Conservation (phyloP, 441 rosid genomes). For the Syzygium malaccense region DNA sequence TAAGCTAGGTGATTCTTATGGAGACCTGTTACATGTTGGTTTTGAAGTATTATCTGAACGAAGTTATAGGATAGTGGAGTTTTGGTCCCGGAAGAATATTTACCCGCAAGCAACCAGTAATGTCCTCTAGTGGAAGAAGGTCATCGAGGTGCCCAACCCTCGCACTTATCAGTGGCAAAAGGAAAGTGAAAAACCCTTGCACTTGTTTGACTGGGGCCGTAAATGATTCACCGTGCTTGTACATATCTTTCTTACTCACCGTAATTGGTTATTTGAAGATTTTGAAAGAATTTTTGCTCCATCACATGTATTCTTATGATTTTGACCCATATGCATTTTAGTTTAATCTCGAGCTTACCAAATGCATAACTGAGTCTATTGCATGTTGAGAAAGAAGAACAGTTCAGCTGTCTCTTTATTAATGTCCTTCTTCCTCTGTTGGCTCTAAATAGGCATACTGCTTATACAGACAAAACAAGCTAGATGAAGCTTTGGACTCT, state of each 20-base stretch:
- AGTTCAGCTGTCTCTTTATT: not conserved
- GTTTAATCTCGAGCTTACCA: not conserved
- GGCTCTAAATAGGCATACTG: slow-evolving; percentile 62
- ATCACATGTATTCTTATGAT: not conserved
- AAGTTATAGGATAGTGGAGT: not conserved
- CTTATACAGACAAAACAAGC: slow-evolving; percentile 77
- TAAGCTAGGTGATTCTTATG: not conserved
- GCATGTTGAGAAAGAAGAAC: not conserved
- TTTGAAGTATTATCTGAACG: not conserved
- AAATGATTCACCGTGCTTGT: not conserved
- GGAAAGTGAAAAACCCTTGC: not conserved
- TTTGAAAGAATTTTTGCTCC: not conserved
- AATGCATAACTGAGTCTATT: not conserved
- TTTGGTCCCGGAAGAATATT: not conserved
- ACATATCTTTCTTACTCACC: not conserved
- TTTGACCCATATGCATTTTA: not conserved
- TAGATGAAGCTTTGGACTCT: slow-evolving; percentile 60
- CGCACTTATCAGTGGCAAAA: not conserved
- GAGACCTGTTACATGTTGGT: not conserved
- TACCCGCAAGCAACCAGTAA: not conserved
- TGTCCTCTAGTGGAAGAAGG: not conserved
- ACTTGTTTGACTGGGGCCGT: not conserved
- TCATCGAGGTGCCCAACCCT: not conserved
- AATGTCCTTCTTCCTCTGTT: not conserved
- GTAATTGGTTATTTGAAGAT: not conserved